Evolutionary conservation across 106 monocot species (phyloP).

Genomic region (Alisma plantagoaquatica): DNA sequence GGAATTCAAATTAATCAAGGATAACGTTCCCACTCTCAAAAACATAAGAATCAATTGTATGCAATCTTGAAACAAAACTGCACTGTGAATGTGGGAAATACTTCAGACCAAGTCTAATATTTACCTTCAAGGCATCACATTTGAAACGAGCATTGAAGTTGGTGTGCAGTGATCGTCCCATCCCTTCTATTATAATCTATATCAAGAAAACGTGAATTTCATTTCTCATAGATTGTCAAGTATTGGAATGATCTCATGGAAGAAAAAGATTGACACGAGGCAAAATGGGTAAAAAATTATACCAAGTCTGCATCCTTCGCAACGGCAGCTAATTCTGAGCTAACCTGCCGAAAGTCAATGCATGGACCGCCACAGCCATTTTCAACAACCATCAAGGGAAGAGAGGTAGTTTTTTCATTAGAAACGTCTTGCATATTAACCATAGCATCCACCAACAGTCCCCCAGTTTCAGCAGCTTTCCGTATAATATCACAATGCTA

Average conservation of each 20-base stretch:
- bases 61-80: too few species aligned
- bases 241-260: too few species aligned
- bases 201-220: background rate
- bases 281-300: too few species aligned
- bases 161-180: slow-evolving; percentile 94
- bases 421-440: slow-evolving; percentile 40
- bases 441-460: slow-evolving; percentile 93
- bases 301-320: slow-evolving; percentile 97
- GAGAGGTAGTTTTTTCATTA: slow-evolving; percentile 31
- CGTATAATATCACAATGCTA: slow-evolving; percentile 91
- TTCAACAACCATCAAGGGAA: slow-evolving; percentile 91
- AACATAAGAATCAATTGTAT: too few species aligned
- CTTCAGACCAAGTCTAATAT: too few species aligned
- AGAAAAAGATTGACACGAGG: too few species aligned
- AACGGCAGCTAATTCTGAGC: slow-evolving; percentile 88
- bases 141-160: slow-evolving; percentile 89
- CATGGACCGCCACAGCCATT: slow-evolving; percentile 95
- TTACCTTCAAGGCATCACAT: slow-evolving; percentile 93
- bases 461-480: slow-evolving; percentile 97
- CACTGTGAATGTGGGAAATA: too few species aligned
- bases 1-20: too few species aligned
- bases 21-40: too few species aligned
- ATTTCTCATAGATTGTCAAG: too few species aligned
- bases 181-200: slow-evolving; percentile 92
- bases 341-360: slow-evolving; percentile 91